Conservation (phyloP, 1,284 basidiomycete species). For the Anthracocystis walkeri region DNA sequence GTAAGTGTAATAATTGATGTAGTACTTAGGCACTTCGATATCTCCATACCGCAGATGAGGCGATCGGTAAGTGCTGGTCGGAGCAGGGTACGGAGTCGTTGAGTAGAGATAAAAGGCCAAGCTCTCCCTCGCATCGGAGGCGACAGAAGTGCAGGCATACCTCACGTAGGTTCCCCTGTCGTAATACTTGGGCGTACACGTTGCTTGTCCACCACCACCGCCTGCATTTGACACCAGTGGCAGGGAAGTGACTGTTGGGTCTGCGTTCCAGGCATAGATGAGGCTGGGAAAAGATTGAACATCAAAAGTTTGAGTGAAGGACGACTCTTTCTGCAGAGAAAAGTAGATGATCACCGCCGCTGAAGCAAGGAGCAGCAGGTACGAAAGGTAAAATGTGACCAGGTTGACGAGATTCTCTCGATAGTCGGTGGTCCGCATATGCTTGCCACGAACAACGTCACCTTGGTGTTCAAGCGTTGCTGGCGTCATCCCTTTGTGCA, state of each 20-base stretch:
- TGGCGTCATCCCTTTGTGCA: neutral
- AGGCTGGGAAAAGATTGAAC: slow-evolving; percentile 2
- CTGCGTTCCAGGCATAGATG: slow-evolving; percentile 11
- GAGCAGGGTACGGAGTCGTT: slow-evolving; percentile 3
- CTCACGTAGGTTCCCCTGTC: neutral
- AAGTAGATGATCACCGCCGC: slow-evolving; percentile 4
- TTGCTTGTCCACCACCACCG: neutral
- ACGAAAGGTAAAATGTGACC: slow-evolving; percentile 2
- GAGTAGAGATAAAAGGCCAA: slow-evolving; percentile 3
- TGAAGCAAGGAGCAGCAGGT: slow-evolving; percentile 5
- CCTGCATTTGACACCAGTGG: neutral
- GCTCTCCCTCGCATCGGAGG: slow-evolving; percentile 4
- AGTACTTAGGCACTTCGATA: slow-evolving; percentile 4
- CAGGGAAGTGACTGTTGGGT: neutral
- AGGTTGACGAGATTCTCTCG: slow-evolving; percentile 10
- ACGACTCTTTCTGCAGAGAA: slow-evolving; percentile 1
- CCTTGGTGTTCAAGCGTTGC: neutral
- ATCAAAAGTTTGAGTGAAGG: slow-evolving; percentile 5
- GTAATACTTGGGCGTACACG: neutral
- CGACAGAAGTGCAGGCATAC: slow-evolving; percentile 7
- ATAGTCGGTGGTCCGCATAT: slow-evolving; percentile 2
- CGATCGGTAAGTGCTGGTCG: neutral
- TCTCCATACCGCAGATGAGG: too few relatives aligned
- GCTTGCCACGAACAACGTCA: neutral
- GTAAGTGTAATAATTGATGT: slow-evolving; percentile 6